phyloP scores from a whole-genome alignment of 163 green algal species.

The Picocystis sp. region DNA sequence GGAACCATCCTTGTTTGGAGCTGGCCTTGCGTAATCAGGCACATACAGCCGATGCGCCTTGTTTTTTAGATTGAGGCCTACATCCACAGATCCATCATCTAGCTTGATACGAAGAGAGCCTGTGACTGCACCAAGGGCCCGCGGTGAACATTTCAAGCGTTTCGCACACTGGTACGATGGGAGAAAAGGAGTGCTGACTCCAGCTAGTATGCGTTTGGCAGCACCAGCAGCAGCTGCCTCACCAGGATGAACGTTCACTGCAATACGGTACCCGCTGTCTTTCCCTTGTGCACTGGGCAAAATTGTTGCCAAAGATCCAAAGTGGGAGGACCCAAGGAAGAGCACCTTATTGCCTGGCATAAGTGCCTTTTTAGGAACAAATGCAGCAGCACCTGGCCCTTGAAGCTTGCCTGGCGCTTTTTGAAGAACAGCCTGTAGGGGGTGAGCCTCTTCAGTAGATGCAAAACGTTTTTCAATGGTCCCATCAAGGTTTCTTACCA shows the following conservation, averaged over 20 bases:
- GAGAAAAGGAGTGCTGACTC: not conserved
- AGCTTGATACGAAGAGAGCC: slow-evolving; percentile 42
- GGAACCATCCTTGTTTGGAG: slow-evolving; percentile 1
- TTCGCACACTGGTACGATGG: slow-evolving; percentile 15
- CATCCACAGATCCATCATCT: slow-evolving; percentile 30
- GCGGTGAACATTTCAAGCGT: slow-evolving; percentile 33
- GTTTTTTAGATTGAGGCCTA: slow-evolving; percentile 66
- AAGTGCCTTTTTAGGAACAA: slow-evolving; percentile 11
- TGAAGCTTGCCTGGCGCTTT: slow-evolving; percentile 7
- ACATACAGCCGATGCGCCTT: slow-evolving; percentile 44
- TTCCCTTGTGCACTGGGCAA: slow-evolving; percentile 21
- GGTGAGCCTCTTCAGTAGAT: slow-evolving; percentile 36
- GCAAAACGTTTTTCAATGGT: slow-evolving; percentile 58
- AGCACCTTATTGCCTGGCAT: slow-evolving; percentile 25
- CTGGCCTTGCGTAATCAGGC: slow-evolving; percentile 22
- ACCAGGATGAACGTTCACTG: not conserved
- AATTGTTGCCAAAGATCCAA: slow-evolving; percentile 49
- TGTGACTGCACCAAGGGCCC: slow-evolving; percentile 53
- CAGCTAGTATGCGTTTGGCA: slow-evolving; percentile 12
- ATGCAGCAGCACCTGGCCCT: slow-evolving; percentile 5
- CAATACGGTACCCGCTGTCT: not conserved
- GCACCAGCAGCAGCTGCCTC: slow-evolving; percentile 9
- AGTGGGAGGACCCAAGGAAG: slow-evolving; percentile 56
- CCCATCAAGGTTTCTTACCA: slow-evolving; percentile 42
- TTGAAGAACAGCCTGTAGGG: slow-evolving; percentile 34